Conservation (phyloP, 1,284 basidiomycete genomes). For the Testicularia cyperi region DNA sequence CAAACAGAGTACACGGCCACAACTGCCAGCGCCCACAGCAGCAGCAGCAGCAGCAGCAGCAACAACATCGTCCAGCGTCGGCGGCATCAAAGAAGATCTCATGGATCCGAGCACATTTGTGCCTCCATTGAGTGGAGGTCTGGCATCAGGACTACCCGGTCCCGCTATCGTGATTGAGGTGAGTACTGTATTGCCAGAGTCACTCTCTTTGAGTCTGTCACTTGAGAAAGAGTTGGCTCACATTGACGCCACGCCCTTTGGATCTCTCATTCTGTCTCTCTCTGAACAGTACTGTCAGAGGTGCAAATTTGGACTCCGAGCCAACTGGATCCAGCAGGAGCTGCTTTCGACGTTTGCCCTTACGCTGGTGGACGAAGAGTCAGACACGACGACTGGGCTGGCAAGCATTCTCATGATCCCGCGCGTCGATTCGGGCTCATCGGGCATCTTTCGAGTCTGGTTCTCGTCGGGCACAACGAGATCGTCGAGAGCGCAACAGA, state of each 20-base stretch:
- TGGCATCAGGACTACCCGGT: constrained; percentile 1
- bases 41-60: background rate
- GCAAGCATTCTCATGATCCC: constrained; percentile 12
- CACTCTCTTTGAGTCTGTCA: constrained; percentile 24
- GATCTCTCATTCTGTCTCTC: background rate
- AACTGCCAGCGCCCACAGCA: background rate
- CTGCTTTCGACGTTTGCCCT: constrained; percentile 23
- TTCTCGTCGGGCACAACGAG: no score
- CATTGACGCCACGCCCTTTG: no score
- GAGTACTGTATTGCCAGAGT: constrained; percentile 26
- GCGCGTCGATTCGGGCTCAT: background rate
- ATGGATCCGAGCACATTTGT: constrained; percentile 17
- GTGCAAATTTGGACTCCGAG: constrained; percentile 27
- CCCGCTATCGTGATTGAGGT: constrained; percentile 22
- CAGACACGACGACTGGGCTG: no score
- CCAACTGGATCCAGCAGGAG: constrained; percentile 33
- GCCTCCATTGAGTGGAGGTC: background rate
- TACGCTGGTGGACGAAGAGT: no score
- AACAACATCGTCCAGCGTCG: background rate
- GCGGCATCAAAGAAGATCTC: constrained; percentile 6
- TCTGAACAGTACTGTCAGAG: constrained; percentile 21
- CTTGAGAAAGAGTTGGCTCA: no score
- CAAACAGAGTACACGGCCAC: no score
- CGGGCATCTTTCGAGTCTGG: constrained; percentile 16
- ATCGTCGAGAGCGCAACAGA: no score